These are phyloP conservation scores for Penicillium antarcticum DNA, from an alignment of 495 filamentous ascomycete genomes.

Conservation along the genomic window DNA sequence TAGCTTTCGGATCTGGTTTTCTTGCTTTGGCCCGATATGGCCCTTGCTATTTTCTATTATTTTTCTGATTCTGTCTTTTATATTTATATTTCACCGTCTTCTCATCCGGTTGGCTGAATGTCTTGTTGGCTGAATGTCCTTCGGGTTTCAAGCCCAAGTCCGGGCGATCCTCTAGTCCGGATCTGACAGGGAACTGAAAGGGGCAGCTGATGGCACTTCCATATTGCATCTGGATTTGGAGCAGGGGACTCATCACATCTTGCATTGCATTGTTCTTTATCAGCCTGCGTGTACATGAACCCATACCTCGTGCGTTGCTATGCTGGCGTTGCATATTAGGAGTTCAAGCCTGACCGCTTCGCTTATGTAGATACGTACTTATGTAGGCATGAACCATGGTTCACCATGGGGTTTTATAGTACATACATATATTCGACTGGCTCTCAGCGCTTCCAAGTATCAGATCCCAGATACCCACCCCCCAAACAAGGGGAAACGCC, in stretches of 20 bases:
- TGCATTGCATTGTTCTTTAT: neutral
- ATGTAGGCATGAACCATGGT: slow-evolving; percentile 4
- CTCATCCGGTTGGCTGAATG: neutral
- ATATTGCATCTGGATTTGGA: neutral
- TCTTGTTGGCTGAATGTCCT: neutral
- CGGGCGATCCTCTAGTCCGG: neutral
- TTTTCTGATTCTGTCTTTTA: neutral
- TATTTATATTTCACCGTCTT: neutral
- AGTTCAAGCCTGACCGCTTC: slow-evolving; percentile 12
- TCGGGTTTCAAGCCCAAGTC: neutral
- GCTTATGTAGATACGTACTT: too few species aligned
- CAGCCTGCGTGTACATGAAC: slow-evolving; percentile 1
- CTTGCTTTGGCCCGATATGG: neutral
- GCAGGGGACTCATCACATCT: neutral
- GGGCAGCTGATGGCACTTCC: neutral
- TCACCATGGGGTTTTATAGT: neutral
- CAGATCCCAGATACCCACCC: neutral
- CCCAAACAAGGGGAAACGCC: neutral
- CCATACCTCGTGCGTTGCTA: slow-evolving; percentile 6
- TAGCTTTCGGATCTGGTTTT: neutral
- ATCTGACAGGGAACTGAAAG: slow-evolving; percentile 1
- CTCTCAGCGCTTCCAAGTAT: neutral
- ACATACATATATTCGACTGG: too few species aligned
- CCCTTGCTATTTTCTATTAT: neutral
- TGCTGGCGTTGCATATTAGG: slow-evolving; percentile 17